Evolutionary conservation across 208 protist species (phyloP).

Genomic region (Kentomonas sorsogonicus): DNA sequence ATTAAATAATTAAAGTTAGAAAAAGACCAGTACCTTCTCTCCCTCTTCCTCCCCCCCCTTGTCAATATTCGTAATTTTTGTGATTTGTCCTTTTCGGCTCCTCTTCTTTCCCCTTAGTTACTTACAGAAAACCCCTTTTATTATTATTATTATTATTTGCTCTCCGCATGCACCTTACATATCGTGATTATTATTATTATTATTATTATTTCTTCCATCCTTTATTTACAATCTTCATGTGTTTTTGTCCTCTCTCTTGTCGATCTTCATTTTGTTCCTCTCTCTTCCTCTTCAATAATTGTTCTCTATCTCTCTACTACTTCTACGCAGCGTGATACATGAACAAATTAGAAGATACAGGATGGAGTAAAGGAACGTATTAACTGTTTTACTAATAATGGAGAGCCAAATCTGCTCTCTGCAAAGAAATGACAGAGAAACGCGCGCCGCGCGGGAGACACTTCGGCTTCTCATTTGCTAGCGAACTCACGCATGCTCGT

Average conservation of each 20-base stretch:
- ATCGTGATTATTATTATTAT: conserved; percentile 1
- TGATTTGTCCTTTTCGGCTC: too few species aligned
- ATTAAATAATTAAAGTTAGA: too few species aligned
- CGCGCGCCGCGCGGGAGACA: too few species aligned
- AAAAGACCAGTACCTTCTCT: too few species aligned
- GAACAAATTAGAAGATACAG: conserved; percentile 4
- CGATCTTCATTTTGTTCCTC: conserved; percentile 1
- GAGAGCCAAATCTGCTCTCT: neutral
- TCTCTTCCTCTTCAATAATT: neutral
- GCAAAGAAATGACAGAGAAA: neutral
- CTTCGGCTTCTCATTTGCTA: too few species aligned
- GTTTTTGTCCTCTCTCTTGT: conserved; percentile 12
- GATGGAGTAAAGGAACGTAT: conserved; percentile 13
- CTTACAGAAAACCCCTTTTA: too few species aligned
- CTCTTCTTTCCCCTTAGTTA: too few species aligned
- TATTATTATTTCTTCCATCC: neutral
- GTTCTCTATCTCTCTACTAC: neutral
- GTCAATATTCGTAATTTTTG: too few species aligned
- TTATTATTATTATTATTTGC: too few species aligned
- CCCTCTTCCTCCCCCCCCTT: too few species aligned
- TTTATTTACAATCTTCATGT: conserved; percentile 13
- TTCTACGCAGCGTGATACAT: neutral
- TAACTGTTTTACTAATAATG: conserved; percentile 1
- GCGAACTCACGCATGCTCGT: neutral
- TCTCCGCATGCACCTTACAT: too few species aligned